Percentiles rank a stretch among this genome's conserved stretches.
Evolutionary conservation across 2,329 filamentous ascomycete species (phyloP).

Genomic region (Capronia epimyces): DNA sequence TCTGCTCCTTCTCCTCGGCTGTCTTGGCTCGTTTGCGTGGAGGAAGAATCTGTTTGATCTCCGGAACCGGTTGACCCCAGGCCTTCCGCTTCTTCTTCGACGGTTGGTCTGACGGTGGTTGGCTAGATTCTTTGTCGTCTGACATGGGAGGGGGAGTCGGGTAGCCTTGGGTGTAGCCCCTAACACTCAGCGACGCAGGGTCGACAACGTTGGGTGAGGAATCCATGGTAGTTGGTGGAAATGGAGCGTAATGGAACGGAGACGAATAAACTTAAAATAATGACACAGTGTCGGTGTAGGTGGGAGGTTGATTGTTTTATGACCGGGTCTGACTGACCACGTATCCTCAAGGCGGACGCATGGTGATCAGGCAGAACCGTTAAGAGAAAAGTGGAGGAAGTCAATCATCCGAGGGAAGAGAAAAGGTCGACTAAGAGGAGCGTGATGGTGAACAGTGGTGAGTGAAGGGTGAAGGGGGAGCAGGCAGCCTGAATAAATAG

Average conservation of each 20-base stretch:
- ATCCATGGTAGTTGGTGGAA: slow-evolving; percentile 14
- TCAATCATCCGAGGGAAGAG: slow-evolving; percentile 10
- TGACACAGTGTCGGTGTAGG: slow-evolving; percentile 10
- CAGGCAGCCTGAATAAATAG: slow-evolving; percentile 25
- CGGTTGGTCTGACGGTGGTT: slow-evolving; percentile 16
- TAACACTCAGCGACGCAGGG: slow-evolving; percentile 15
- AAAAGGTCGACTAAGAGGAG: slow-evolving; percentile 6
- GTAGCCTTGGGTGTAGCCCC: slow-evolving; percentile 18
- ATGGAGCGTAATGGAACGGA: background rate
- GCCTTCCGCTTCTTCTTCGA: slow-evolving; percentile 85
- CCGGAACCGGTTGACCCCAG: slow-evolving; percentile 96
- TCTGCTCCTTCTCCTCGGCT: slow-evolving; percentile 97
- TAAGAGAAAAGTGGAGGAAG: slow-evolving; percentile 13
- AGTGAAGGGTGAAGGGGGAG: slow-evolving; percentile 4
- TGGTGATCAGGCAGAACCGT: slow-evolving; percentile 18
- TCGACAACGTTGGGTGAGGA: slow-evolving; percentile 17
- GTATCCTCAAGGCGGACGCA: slow-evolving; percentile 25
- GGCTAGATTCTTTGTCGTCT: slow-evolving; percentile 13
- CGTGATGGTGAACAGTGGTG: slow-evolving; percentile 5
- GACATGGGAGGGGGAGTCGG: slow-evolving; percentile 24
- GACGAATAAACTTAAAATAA: slow-evolving; percentile 4
- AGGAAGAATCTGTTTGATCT: slow-evolving; percentile 62
- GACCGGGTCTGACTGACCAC: slow-evolving; percentile 22
- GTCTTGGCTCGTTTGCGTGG: slow-evolving; percentile 89
- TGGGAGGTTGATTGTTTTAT: slow-evolving; percentile 12